These are phyloP conservation scores for Diaporthe capsici DNA, from an alignment of 2,329 filamentous ascomycete species.

Conservation along the genomic window DNA sequence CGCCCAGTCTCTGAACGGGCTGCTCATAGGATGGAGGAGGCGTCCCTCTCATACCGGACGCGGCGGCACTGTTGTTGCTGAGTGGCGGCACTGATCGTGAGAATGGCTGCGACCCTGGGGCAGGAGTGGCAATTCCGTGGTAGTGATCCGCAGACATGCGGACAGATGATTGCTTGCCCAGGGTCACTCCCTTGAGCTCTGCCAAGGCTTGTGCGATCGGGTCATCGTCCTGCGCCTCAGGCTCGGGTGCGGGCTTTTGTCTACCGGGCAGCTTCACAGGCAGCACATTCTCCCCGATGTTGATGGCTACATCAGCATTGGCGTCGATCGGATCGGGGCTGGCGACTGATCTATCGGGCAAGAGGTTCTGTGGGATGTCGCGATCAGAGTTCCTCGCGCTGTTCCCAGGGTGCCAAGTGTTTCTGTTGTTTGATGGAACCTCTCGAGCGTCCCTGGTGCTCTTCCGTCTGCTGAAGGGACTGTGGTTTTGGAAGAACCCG, in stretches of 20 bases:
- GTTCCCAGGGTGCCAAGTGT: constrained; percentile 68
- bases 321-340: constrained; percentile 93
- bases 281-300: constrained; percentile 96
- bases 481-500: constrained; percentile 93
- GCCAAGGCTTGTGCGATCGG: constrained; percentile 94
- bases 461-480: constrained; percentile 87
- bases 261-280: constrained; percentile 86
- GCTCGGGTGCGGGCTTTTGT: constrained; percentile 58
- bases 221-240: constrained; percentile 75
- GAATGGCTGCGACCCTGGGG: constrained; percentile 64
- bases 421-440: constrained; percentile 61
- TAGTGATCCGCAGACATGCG: constrained; percentile 97
- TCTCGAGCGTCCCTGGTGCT: constrained; percentile 90
- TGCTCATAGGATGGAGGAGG: constrained; percentile 91
- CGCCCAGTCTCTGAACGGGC: constrained; percentile 83
- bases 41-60: constrained; percentile 76
- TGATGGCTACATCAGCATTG: constrained; percentile 91
- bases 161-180: constrained; percentile 82
- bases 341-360: constrained; percentile 58
- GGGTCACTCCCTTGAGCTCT: constrained; percentile 86
- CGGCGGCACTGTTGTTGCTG: constrained; percentile 58
- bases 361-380: constrained; percentile 55
- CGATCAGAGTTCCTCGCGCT: constrained; percentile 50
- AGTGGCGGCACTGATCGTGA: constrained; percentile 59
- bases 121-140: constrained; percentile 91